Evolutionary conservation across 352 stramenopile species (phyloP).

Genomic region (Globisporangium echinulatum): DNA sequence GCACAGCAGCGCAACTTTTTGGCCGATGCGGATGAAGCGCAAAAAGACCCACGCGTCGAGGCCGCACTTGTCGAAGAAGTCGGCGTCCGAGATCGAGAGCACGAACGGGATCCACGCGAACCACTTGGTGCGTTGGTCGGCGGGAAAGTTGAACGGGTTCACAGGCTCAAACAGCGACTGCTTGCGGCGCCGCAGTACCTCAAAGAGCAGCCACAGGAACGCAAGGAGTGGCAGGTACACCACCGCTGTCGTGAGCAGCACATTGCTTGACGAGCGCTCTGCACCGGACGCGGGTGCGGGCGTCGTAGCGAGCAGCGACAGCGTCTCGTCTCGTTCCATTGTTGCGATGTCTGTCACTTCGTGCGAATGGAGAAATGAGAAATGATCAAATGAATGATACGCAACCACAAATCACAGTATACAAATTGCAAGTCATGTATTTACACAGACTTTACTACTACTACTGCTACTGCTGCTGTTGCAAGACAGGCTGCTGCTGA

Average conservation of each 20-base stretch:
- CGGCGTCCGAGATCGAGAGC: slow-evolving; percentile 40
- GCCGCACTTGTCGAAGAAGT: slow-evolving; percentile 54
- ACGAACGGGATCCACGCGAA: slow-evolving; percentile 62
- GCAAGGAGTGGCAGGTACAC: slow-evolving; percentile 64
- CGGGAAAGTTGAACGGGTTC: slow-evolving; percentile 35
- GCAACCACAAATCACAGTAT: too few relatives aligned
- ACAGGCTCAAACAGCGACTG: slow-evolving; percentile 40
- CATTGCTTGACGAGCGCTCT: slow-evolving; percentile 27
- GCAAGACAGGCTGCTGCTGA: too few relatives aligned
- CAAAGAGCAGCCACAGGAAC: slow-evolving; percentile 48
- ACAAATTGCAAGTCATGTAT: too few relatives aligned
- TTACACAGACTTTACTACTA: too few relatives aligned
- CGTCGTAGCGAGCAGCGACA: background rate
- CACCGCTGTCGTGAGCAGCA: slow-evolving; percentile 49
- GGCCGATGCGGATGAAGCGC: slow-evolving; percentile 63
- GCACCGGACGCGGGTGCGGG: slow-evolving; percentile 10
- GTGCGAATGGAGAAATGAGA: too few relatives aligned
- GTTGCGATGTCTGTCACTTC: slow-evolving; percentile 2
- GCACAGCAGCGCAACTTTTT: slow-evolving; percentile 56
- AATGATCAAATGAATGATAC: too few relatives aligned
- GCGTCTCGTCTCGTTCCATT: slow-evolving; percentile 2
- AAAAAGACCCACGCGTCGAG: slow-evolving; percentile 72
- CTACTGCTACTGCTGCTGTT: too few relatives aligned
- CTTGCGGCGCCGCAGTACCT: slow-evolving; percentile 41
- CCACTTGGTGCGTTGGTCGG: slow-evolving; percentile 22